phyloP scores from a whole-genome alignment of 352 stramenopile species.

The Phytopythium delawarense region DNA sequence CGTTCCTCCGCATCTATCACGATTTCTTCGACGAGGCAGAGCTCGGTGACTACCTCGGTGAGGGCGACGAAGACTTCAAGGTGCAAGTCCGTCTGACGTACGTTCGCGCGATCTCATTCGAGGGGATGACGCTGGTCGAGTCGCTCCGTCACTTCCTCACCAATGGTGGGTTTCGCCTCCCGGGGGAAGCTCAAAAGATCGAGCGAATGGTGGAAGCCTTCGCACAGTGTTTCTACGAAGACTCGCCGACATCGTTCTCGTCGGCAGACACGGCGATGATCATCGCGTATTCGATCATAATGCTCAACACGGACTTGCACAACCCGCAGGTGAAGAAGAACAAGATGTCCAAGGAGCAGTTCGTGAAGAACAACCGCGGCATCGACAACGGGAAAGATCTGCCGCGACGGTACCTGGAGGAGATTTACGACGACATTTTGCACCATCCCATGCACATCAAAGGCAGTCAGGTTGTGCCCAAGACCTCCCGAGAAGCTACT shows the following conservation, averaged over 20 bases:
- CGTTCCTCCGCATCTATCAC: conserved; percentile 94
- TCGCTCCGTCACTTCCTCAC: conserved; percentile 97
- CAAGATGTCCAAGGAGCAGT: conserved; percentile 96
- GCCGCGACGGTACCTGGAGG: conserved; percentile 87
- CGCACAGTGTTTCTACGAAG: conserved; percentile 97
- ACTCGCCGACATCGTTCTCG: conserved; percentile 78
- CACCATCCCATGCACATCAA: conserved; percentile 91
- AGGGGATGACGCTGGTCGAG: conserved; percentile 96
- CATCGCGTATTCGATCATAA: conserved; percentile 90
- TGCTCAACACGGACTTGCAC: conserved; percentile 89
- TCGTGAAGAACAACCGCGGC: conserved; percentile 96
- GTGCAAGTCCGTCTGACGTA: conserved; percentile 94
- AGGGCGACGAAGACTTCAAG: conserved; percentile 87
- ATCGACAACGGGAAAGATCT: conserved; percentile 92
- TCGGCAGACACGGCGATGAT: conserved; percentile 87
- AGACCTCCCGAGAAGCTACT: conserved; percentile 37
- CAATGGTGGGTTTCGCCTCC: conserved; percentile 95
- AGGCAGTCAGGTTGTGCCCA: conserved; percentile 47
- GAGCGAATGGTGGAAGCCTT: conserved; percentile 97
- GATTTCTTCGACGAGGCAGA: conserved; percentile 88
- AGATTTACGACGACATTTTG: conserved; percentile 96
- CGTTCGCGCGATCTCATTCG: conserved; percentile 95
- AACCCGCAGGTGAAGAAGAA: conserved; percentile 92
- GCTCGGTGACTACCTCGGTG: conserved; percentile 95
- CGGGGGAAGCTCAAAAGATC: conserved; percentile 98